phyloP scores from a whole-genome alignment of 768 basidiomycete genomes.

The Tephrocybe sp. region DNA sequence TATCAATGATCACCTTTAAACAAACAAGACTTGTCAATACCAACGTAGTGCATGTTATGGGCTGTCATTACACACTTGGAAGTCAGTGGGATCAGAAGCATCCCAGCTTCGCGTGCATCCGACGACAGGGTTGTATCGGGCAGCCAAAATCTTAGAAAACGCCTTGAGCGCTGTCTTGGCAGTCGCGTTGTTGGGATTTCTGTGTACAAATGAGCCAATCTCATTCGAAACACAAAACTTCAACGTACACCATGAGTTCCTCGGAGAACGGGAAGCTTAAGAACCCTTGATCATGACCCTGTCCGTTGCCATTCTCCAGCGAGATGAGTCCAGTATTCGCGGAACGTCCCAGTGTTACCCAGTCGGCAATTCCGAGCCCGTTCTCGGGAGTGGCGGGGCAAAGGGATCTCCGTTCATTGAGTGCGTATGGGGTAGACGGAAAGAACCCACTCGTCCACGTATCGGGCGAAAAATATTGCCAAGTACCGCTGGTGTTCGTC shows the following conservation, averaged over 20 bases:
- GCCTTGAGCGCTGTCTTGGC: slow-evolving; percentile 55
- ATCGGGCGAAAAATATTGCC: slow-evolving; percentile 54
- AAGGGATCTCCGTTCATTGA: slow-evolving; percentile 51
- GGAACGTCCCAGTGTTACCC: slow-evolving; percentile 54
- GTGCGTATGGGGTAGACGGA: slow-evolving; percentile 58
- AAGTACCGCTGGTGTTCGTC: slow-evolving; percentile 48
- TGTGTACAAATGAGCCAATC: slow-evolving; percentile 20
- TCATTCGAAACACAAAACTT: slow-evolving; percentile 14
- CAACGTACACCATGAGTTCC: slow-evolving; percentile 51
- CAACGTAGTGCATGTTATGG: neutral
- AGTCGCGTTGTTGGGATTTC: slow-evolving; percentile 58
- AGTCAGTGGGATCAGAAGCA: slow-evolving; percentile 41
- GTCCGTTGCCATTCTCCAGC: slow-evolving; percentile 43
- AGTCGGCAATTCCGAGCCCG: slow-evolving; percentile 43
- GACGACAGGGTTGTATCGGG: slow-evolving; percentile 58
- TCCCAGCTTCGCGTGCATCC: slow-evolving; percentile 76
- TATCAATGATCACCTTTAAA: slow-evolving; percentile 69
- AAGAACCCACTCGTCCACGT: slow-evolving; percentile 76
- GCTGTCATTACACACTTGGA: slow-evolving; percentile 34
- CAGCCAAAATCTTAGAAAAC: slow-evolving; percentile 60
- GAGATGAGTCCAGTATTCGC: slow-evolving; percentile 55
- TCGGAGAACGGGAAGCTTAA: slow-evolving; percentile 62
- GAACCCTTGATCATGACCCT: slow-evolving; percentile 74
- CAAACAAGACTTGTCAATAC: neutral
- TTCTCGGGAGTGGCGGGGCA: slow-evolving; percentile 42